Evolutionary conservation across 2,329 filamentous ascomycete species (phyloP).

Genomic region (Beauveria scarabaeidicola): DNA sequence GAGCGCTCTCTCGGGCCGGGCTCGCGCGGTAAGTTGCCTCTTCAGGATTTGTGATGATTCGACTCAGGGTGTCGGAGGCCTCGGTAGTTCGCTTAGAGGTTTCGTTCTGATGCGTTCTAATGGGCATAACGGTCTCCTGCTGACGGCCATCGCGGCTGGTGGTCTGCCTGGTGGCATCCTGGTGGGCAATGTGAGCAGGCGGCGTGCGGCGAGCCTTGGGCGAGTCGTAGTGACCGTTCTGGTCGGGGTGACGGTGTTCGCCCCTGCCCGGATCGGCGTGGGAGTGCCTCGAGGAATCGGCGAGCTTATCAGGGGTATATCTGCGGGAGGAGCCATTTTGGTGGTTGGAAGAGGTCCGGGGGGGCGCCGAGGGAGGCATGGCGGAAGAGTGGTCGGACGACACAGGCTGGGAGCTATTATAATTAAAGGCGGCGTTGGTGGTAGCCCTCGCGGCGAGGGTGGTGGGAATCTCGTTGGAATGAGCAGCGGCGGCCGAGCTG

Average conservation of each 20-base stretch:
- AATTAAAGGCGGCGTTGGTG: slow-evolving; percentile 33
- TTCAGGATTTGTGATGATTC: slow-evolving; percentile 45
- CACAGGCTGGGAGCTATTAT: slow-evolving; percentile 32
- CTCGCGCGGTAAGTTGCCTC: slow-evolving; percentile 23
- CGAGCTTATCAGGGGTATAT: slow-evolving; percentile 36
- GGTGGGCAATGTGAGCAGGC: slow-evolving; percentile 18
- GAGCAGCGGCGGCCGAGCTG: slow-evolving; percentile 35
- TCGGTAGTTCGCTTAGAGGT: slow-evolving; percentile 57
- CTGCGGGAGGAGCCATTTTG: slow-evolving; percentile 36
- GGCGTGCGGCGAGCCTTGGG: slow-evolving; percentile 22
- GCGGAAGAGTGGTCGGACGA: slow-evolving; percentile 41
- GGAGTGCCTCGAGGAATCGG: slow-evolving; percentile 34
- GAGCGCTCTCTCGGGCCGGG: slow-evolving; percentile 31
- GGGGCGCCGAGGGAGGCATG: slow-evolving; percentile 66
- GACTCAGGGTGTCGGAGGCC: slow-evolving; percentile 69
- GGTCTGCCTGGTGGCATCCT: slow-evolving; percentile 32
- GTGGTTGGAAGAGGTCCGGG: slow-evolving; percentile 68
- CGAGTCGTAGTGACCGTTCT: slow-evolving; percentile 21
- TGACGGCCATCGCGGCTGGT: slow-evolving; percentile 32
- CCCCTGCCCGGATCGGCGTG: slow-evolving; percentile 28
- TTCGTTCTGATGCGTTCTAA: slow-evolving; percentile 33
- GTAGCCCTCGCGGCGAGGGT: slow-evolving; percentile 41
- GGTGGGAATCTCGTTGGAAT: slow-evolving; percentile 28
- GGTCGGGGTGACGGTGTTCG: slow-evolving; percentile 25
- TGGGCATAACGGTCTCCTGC: slow-evolving; percentile 32